A percentile compares a stretch with the other conserved stretches of the same genome.
phyloP scores from a whole-genome alignment of 2,329 filamentous ascomycete species.

The Coniochaeta ligniaria region DNA sequence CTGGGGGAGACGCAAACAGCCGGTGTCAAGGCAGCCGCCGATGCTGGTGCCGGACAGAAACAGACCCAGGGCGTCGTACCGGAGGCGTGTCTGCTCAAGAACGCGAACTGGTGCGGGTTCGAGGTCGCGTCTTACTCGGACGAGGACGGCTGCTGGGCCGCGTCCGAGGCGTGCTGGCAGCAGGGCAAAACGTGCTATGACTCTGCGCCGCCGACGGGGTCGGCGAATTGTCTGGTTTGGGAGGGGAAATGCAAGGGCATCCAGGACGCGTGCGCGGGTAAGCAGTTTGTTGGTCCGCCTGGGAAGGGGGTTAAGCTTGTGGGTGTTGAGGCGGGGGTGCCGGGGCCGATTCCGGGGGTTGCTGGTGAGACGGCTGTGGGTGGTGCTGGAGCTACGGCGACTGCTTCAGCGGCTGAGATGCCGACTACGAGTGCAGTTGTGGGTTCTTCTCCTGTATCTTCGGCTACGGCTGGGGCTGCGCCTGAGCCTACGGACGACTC shows the following conservation, averaged over 20 bases:
- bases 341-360: conserved; percentile 26
- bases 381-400: neutral
- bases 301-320: conserved; percentile 24
- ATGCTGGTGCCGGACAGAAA: conserved; percentile 18
- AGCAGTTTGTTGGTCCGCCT: conserved; percentile 40
- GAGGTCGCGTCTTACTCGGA: conserved; percentile 50
- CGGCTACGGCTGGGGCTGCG: neutral
- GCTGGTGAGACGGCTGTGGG: neutral
- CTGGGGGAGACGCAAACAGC: conserved; percentile 3
- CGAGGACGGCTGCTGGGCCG: conserved; percentile 53
- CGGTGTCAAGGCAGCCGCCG: conserved; percentile 6
- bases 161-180: conserved; percentile 46
- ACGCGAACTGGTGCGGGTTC: conserved; percentile 66
- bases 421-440: neutral
- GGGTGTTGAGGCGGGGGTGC: conserved; percentile 17
- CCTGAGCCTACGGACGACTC: neutral
- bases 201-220: conserved; percentile 50
- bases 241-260: conserved; percentile 51
- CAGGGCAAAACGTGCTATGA: conserved; percentile 56
- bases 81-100: conserved; percentile 50
- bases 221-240: conserved; percentile 53
- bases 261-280: conserved; percentile 32
- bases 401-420: neutral
- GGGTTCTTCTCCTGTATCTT: neutral
- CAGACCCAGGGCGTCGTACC: conserved; percentile 41